Evolutionary conservation across 2,329 filamentous ascomycete species (phyloP).

Genomic region (Penicillium sp.): DNA sequence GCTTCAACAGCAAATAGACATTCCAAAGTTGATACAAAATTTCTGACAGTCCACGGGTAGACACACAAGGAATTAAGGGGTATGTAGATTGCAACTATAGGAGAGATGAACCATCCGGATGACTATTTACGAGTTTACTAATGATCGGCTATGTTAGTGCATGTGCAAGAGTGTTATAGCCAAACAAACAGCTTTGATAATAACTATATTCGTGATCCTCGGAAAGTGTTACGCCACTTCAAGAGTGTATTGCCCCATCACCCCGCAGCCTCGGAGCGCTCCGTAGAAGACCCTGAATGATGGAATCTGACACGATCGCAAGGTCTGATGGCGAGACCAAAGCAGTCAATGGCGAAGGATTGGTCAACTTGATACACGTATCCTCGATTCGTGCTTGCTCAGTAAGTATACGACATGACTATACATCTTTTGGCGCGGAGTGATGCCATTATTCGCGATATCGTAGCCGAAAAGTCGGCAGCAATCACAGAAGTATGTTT

Average conservation of each 20-base stretch:
- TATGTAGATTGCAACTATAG: too few species aligned
- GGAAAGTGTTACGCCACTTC: slow-evolving; percentile 10
- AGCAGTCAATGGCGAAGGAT: background rate
- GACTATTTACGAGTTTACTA: too few species aligned
- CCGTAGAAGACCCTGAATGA: slow-evolving; percentile 1
- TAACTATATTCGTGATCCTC: background rate
- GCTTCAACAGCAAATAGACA: slow-evolving; percentile 23
- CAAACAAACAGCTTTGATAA: background rate
- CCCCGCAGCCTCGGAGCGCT: background rate
- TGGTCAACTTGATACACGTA: background rate
- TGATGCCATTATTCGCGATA: background rate
- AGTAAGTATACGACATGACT: background rate
- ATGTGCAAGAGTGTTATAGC: too few species aligned
- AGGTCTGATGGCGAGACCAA: slow-evolving; percentile 2
- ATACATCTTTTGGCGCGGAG: background rate
- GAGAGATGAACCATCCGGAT: too few species aligned
- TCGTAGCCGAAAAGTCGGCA: background rate
- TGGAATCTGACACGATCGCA: slow-evolving; percentile 15
- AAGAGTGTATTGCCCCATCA: slow-evolving; percentile 2
- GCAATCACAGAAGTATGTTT: background rate
- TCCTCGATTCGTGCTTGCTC: background rate
- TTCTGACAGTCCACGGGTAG: too few species aligned
- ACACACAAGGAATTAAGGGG: too few species aligned
- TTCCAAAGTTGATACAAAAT: too few species aligned
- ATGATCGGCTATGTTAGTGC: too few species aligned